A percentile compares a stretch with the other conserved stretches of the same genome.
Conservation (phyloP, 495 filamentous ascomycete species). For the Aspergillus ostianus region DNA sequence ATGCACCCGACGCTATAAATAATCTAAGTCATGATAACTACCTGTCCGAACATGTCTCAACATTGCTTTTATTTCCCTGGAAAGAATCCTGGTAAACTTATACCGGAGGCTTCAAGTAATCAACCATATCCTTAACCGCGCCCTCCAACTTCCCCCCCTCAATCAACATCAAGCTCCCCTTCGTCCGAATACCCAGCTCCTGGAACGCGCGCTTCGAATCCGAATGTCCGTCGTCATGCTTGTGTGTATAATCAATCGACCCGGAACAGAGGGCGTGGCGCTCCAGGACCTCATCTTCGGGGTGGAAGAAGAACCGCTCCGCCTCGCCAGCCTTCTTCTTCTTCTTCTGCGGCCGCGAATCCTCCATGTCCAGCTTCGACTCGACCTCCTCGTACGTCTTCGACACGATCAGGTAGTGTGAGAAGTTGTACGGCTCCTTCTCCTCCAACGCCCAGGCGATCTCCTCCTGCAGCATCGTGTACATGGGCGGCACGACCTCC, state of each 20-base stretch:
- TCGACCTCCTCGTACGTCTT: conserved; percentile 87
- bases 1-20: conserved; percentile 4
- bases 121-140: conserved; percentile 66
- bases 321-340: conserved; percentile 59
- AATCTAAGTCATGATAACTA: conserved; percentile 16
- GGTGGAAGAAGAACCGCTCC: conserved; percentile 84
- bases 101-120: conserved; percentile 58
- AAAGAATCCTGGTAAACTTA: conserved; percentile 1
- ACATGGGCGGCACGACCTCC: conserved; percentile 92
- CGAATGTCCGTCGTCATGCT: conserved; percentile 70
- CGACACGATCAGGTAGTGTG: conserved; percentile 87
- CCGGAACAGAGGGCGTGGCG: conserved; percentile 64
- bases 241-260: conserved; percentile 72
- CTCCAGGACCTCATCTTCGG: conserved; percentile 90
- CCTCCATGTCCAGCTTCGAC: conserved; percentile 71
- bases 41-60: conserved; percentile 25
- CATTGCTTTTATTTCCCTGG: conserved; percentile 12
- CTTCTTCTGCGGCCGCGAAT: conserved; percentile 70
- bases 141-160: conserved; percentile 65
- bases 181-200: conserved; percentile 83
- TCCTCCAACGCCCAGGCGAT: conserved; percentile 86
- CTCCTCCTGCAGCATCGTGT: conserved; percentile 91
- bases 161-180: conserved; percentile 76
- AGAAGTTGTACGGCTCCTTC: conserved; percentile 88
- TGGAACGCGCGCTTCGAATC: conserved; percentile 94